phyloP scores from a whole-genome alignment of 495 filamentous ascomycete genomes.

The Neurospora tetrasperma region DNA sequence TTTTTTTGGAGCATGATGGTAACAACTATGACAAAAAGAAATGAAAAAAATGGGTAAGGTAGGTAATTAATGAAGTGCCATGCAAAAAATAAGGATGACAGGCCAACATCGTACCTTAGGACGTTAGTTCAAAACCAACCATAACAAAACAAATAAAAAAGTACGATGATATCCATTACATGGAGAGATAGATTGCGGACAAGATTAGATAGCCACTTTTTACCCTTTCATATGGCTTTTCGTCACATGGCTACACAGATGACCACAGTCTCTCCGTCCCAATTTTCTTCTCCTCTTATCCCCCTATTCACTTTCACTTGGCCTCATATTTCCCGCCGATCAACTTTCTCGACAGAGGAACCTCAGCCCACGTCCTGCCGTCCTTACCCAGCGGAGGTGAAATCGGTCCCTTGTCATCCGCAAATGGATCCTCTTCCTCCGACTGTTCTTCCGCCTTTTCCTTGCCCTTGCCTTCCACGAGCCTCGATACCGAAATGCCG shows the following conservation, averaged over 20 bases:
- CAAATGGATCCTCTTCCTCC: conserved; percentile 33
- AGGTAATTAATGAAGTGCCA: neutral
- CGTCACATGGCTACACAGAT: neutral
- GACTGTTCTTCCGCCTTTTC: conserved; percentile 29
- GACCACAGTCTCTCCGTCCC: neutral
- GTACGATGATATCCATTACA: neutral
- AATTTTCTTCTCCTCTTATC: neutral
- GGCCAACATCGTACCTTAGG: conserved; percentile 1
- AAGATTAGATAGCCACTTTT: neutral
- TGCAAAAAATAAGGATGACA: neutral
- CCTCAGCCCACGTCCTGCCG: conserved; percentile 56
- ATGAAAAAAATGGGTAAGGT: neutral
- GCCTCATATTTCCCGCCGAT: conserved; percentile 71
- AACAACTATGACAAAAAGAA: neutral
- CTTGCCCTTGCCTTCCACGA: conserved; percentile 35
- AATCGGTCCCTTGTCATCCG: conserved; percentile 26
- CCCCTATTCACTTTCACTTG: conserved; percentile 14
- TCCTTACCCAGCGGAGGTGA: conserved; percentile 26
- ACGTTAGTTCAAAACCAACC: neutral
- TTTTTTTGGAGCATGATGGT: neutral
- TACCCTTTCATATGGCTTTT: neutral
- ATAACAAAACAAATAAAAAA: neutral
- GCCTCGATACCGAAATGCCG: conserved; percentile 50
- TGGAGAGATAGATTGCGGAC: neutral
- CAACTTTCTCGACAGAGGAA: conserved; percentile 61